Conservation (phyloP, 441 rosid species). For the Gossypium schwendimanii region DNA sequence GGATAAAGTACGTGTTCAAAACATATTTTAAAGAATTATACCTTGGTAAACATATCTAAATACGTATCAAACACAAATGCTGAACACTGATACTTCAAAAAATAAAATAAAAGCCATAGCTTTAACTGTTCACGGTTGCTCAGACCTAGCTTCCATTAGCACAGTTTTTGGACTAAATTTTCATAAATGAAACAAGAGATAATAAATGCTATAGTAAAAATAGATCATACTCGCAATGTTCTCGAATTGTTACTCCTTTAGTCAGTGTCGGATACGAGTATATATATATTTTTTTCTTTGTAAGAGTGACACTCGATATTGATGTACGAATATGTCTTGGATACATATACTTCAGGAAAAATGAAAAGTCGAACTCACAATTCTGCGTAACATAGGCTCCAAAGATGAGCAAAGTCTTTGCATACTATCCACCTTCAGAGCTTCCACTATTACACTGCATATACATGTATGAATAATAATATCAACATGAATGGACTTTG, state of each 20-base stretch:
- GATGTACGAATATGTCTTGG: too few relatives aligned
- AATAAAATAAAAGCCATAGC: not conserved
- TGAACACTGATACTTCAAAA: not conserved
- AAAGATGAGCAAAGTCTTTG: conserved; percentile 91
- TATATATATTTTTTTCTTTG: too few relatives aligned
- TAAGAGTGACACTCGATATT: too few relatives aligned
- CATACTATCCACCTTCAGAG: conserved; percentile 91
- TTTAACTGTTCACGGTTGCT: not conserved
- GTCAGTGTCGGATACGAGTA: too few relatives aligned
- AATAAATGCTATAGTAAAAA: not conserved
- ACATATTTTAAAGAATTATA: not conserved
- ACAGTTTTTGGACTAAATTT: not conserved
- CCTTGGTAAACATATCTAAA: not conserved
- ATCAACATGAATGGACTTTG: conserved; percentile 21
- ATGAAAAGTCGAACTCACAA: conserved; percentile 48
- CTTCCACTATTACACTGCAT: conserved; percentile 93
- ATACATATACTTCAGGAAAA: too few relatives aligned
- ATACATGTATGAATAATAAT: not conserved
- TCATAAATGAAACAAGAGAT: not conserved
- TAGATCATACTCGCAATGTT: not conserved
- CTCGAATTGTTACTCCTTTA: too few relatives aligned
- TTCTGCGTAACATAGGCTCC: conserved; percentile 95
- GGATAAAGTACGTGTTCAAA: not conserved
- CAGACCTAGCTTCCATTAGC: not conserved
- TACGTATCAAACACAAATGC: not conserved